Conservation (phyloP, 176 grass and related monocot species). For the Oryza meridionalis region DNA sequence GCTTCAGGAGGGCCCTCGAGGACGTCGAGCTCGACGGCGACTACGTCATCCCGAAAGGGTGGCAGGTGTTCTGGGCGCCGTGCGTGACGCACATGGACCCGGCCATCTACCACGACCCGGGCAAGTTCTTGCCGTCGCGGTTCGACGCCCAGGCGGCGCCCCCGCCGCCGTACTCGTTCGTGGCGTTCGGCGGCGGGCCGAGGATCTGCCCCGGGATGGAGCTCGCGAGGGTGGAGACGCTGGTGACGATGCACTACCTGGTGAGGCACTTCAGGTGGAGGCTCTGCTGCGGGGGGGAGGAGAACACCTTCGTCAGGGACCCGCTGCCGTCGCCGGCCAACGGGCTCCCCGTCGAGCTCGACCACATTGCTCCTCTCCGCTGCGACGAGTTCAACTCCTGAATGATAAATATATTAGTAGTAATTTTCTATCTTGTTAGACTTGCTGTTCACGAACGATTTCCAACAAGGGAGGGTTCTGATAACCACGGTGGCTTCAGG, state of each 20-base stretch:
- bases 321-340: constrained; percentile 45
- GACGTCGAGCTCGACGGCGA: neutral
- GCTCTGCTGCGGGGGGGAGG: constrained; percentile 25
- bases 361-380: neutral
- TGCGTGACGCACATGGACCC: neutral
- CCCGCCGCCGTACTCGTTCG: constrained; percentile 45
- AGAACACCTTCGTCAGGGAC: constrained; percentile 45
- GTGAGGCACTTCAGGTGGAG: constrained; percentile 46
- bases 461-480: too few relatives aligned
- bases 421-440: too few relatives aligned
- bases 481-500: too few relatives aligned
- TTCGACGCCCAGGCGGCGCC: neutral
- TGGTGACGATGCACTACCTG: constrained; percentile 52
- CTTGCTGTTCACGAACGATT: too few relatives aligned
- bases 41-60: neutral
- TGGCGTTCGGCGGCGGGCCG: constrained; percentile 52
- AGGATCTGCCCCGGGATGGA: constrained; percentile 48
- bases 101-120: neutral
- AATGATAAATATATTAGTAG: too few relatives aligned
- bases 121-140: too few relatives aligned
- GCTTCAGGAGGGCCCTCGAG: neutral
- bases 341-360: constrained; percentile 46
- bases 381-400: neutral
- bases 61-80: neutral
- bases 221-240: constrained; percentile 55